Base-by-base conservation (phyloP, 2,329 filamentous ascomycete genomes). In the Metarhizium rileyi region DNA sequence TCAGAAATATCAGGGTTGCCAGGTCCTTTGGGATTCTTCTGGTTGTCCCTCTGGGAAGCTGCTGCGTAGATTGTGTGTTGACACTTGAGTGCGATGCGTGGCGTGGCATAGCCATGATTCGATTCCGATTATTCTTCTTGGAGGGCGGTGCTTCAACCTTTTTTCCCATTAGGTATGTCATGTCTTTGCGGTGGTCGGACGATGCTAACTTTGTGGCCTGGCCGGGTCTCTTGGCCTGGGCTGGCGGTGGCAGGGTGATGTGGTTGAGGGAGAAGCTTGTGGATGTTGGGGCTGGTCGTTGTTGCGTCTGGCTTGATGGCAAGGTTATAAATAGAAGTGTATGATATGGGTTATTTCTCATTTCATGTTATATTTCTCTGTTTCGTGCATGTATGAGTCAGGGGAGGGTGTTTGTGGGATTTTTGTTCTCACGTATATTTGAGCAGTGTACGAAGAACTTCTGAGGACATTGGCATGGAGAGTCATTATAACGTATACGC, bases 61-160 rank as follows among this genome's bases (percentile, higher is more conserved):
- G 48, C 55, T 57, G 55, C 55, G 55, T 47, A 56, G 55, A 56
- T 57, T 57, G 55, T 57, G 55, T 56, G 28, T 48, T 48, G 44
- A 56, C 55, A 57, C 55, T 57, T 57, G 51, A 57, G 55, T 57
- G 55, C 55, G 55, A 57, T 57, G 55, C 54, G 55, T 53, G 55
- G 55, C 55, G 52, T 56, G 50, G 55, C 53, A 25, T 20, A 47
- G 53, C 52, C 55, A 56, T 56, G 50, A 56, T 57, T 57, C 55
- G 55, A 57, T 57, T 57, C 55, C 55, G 55, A 57, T 57, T 57
- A 57, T 51, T 57, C 55, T 57, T 55, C 52, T 48, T 48, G 44
- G 55, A 56, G 55, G 54, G 47, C 51, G 55, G 43, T 57, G 55
- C 55, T 57, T 57, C 55, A 56, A 8, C 12, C 22, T 38, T 50